phyloP scores from a whole-genome alignment of 2,329 filamentous ascomycete species.

The Aspergillus quadricinctus region DNA sequence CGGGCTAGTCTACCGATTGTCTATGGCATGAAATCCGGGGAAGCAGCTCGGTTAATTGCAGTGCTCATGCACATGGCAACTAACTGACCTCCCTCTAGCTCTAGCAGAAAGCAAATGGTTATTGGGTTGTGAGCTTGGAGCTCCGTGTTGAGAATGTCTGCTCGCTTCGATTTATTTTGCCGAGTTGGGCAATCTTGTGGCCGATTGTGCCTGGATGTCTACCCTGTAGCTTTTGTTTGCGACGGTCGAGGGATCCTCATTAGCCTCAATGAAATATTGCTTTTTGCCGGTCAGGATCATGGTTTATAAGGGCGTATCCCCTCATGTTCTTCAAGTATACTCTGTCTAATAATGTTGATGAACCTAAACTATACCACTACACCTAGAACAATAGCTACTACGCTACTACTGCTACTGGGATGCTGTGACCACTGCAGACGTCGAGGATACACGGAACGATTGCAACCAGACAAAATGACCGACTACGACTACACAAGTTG shows the following conservation, averaged over 20 bases:
- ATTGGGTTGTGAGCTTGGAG: background rate
- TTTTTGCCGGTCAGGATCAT: too few species aligned
- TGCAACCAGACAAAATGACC: conserved; percentile 1
- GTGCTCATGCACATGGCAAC: background rate
- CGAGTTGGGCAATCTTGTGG: background rate
- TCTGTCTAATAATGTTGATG: too few species aligned
- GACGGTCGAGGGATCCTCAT: too few species aligned
- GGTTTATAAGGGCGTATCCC: too few species aligned
- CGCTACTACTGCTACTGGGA: background rate
- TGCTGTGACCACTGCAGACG: background rate
- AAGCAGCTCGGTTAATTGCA: conserved; percentile 10
- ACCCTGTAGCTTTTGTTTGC: background rate
- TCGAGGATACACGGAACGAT: background rate
- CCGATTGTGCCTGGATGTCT: background rate
- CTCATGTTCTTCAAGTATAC: too few species aligned
- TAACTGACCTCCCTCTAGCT: background rate
- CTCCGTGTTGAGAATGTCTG: background rate
- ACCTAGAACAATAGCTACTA: too few species aligned
- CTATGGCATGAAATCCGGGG: too few species aligned
- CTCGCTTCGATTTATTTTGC: background rate
- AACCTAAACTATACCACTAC: too few species aligned
- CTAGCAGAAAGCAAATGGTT: background rate
- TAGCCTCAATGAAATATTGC: too few species aligned
- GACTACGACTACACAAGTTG: conserved; percentile 10
- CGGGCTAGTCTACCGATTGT: too few species aligned